Percentiles rank a stretch among this genome's conserved stretches.
Conservation (phyloP, 345 rosid genomes). For the Clausena lansium region DNA sequence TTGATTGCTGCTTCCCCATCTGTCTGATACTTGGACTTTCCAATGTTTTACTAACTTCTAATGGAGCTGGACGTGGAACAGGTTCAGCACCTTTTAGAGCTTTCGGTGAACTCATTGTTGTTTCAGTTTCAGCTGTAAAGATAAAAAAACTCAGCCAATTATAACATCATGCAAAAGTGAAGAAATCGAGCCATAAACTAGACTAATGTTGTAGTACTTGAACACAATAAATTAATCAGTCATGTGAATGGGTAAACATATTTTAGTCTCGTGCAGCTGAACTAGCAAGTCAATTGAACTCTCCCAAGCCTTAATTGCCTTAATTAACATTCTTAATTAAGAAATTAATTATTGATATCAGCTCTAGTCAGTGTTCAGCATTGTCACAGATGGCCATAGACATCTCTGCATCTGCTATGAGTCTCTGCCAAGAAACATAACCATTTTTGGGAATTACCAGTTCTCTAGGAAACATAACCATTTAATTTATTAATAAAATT, state of each 20-base stretch:
- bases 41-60: background rate
- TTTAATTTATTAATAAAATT: background rate
- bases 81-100: background rate
- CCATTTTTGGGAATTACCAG: background rate
- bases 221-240: background rate
- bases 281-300: background rate
- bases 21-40: slow-evolving; percentile 23
- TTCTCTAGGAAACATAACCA: too few relatives aligned
- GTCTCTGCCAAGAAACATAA: background rate
- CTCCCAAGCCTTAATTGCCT: background rate
- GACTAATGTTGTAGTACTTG: background rate
- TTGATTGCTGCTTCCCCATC: slow-evolving; percentile 26
- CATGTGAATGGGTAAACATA: background rate
- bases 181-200: slow-evolving; percentile 15
- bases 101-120: background rate
- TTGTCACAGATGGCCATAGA: background rate
- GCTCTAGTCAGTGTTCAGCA: background rate
- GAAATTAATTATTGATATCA: background rate
- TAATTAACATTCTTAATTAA: background rate
- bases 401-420: background rate
- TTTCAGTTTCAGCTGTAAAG: background rate
- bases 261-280: background rate
- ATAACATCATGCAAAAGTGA: slow-evolving; percentile 12
- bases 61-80: slow-evolving; percentile 24
- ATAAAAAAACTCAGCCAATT: background rate